These are phyloP conservation scores for Pleurotus ostreatus DNA, from an alignment of 768 basidiomycete species.

Conservation along the genomic window DNA sequence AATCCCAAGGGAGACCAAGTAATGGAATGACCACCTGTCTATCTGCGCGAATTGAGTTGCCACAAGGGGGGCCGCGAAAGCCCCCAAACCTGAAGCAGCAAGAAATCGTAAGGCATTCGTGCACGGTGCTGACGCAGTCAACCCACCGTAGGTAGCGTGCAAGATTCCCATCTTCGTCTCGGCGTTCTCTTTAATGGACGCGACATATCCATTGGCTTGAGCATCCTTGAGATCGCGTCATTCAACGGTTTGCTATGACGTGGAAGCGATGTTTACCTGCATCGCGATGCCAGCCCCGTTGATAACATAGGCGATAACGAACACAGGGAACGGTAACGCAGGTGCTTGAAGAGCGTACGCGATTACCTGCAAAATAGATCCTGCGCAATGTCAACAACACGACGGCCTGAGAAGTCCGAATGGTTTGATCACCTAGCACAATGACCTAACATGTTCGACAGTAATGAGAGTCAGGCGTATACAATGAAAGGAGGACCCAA, in stretches of 20 bases:
- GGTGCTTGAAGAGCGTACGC: slow-evolving; percentile 44
- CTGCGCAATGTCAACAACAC: slow-evolving; percentile 15
- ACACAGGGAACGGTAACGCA: slow-evolving; percentile 50
- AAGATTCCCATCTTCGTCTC: slow-evolving; percentile 44
- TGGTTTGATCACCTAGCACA: slow-evolving; percentile 5
- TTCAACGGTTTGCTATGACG: slow-evolving; percentile 12
- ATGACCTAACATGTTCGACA: slow-evolving; percentile 9
- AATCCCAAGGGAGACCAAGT: slow-evolving; percentile 48
- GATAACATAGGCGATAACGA: slow-evolving; percentile 32
- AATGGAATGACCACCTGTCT: slow-evolving; percentile 53
- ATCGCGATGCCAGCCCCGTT: slow-evolving; percentile 27
- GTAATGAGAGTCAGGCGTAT: neutral
- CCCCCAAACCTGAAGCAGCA: slow-evolving; percentile 35
- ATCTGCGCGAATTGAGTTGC: slow-evolving; percentile 57
- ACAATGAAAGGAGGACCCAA: slow-evolving; percentile 10
- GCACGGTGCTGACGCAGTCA: neutral
- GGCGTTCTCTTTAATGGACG: slow-evolving; percentile 32
- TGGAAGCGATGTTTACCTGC: slow-evolving; percentile 20
- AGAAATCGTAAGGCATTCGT: neutral
- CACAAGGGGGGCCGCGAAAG: slow-evolving; percentile 50
- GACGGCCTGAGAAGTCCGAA: neutral
- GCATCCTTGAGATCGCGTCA: slow-evolving; percentile 31
- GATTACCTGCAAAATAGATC: slow-evolving; percentile 37
- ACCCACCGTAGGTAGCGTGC: slow-evolving; percentile 39
- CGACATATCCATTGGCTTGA: slow-evolving; percentile 42